Evolutionary conservation across 306 rosid species (phyloP), one percentile per base, ranked within the genome.

Genomic region (Astragalus glycyphyllos): DNA sequence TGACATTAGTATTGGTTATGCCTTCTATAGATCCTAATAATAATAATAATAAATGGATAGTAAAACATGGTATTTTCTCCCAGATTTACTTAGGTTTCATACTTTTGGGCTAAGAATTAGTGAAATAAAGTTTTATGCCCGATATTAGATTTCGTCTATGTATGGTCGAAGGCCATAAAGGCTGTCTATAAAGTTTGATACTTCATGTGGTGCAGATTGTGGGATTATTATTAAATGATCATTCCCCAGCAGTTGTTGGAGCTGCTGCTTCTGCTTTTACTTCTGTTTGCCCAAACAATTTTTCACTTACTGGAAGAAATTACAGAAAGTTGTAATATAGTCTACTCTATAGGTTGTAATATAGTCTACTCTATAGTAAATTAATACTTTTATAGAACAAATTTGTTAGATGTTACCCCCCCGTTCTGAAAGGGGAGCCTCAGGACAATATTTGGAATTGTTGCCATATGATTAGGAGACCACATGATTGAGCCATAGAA

Each of bases 251-350:
- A 72, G 97, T 95, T 15, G 88, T 95, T 83, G 99, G 99, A 71
- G 97, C 97, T 59, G 99, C 99, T 41, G 95, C 97, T 46, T 91
- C 97, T 77, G 96, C 97, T 42, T 95, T 95, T 82, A 80, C 90
- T 65, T 87, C 96, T 11, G 83, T 91, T 80, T 95, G 99, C 82
- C 97, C 97, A 0, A 89, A 79, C 79, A 90, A 89, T 79, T 84
- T 91, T 84, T 78, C 84, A 16, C 74, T 91, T 83, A 77, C 89
- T 34, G 97, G 92, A 74, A 84, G 79, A 81, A 83, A 86, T 70
- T 89, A 86, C 81, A 81, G 17, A 73, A 85, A 88, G 74, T 79
- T 95, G 66, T 91, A 97, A 68, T 60, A 4, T 60, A 58, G 32
- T 45, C 17, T 65, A 44, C 4, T 65, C 47, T 29, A 49, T 49